phyloP scores from a whole-genome alignment of 2,329 filamentous ascomycete genomes.

The Cercospora sp. region DNA sequence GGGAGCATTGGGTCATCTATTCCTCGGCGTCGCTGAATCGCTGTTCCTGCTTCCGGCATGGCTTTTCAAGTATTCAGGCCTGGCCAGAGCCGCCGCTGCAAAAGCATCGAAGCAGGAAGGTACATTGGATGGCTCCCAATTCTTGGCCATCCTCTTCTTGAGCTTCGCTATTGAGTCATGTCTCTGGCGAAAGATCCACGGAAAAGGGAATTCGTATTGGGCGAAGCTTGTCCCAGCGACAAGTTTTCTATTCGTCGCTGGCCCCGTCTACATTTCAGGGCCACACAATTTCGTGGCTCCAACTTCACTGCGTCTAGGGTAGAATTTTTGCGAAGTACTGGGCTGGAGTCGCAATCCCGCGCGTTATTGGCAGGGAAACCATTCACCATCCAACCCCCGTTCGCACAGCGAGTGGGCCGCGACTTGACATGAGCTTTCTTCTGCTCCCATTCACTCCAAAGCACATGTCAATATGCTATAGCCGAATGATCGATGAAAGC shows the following conservation, averaged over 20 bases:
- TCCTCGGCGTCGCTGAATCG: not conserved
- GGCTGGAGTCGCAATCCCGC: too few species aligned
- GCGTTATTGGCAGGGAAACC: too few species aligned
- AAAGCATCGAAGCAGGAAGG: not conserved
- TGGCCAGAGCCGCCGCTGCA: not conserved
- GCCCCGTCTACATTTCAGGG: not conserved
- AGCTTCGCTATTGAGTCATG: not conserved
- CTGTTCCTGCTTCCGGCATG: not conserved
- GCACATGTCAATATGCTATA: too few species aligned
- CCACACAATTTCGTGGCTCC: not conserved
- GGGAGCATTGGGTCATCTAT: not conserved
- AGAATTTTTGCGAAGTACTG: too few species aligned
- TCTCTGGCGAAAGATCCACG: not conserved
- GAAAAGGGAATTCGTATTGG: not conserved
- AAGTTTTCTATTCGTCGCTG: not conserved
- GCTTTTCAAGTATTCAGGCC: not conserved
- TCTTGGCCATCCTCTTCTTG: not conserved
- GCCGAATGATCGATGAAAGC: too few species aligned
- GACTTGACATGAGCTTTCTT: too few species aligned
- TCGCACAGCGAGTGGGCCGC: too few species aligned
- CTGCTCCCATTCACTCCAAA: too few species aligned
- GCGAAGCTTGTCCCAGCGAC: not conserved
- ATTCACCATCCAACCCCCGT: too few species aligned
- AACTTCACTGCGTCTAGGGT: not conserved
- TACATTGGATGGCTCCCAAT: not conserved